These are phyloP conservation scores for Trichopus zeylanicus DNA, from an alignment of 116 monocot species.

Conservation along the genomic window DNA sequence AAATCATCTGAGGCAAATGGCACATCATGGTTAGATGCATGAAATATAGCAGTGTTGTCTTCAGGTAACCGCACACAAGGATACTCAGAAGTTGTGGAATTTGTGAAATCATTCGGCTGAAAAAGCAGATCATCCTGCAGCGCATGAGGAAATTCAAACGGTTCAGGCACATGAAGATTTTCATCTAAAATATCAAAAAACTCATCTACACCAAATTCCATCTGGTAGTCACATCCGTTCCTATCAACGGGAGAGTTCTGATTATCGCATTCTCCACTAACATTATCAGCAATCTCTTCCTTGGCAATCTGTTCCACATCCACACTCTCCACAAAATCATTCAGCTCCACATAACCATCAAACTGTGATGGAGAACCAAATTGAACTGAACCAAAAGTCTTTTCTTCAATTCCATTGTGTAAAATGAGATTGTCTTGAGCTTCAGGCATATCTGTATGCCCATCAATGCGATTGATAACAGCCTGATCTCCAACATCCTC, in stretches of 20 bases:
- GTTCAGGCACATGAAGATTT: constrained; percentile 1
- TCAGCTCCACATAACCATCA: constrained; percentile 33
- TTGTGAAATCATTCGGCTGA: constrained; percentile 18
- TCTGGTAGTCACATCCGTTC: constrained; percentile 3
- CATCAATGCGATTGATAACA: neutral
- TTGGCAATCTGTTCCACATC: neutral
- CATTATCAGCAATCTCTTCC: constrained; percentile 4
- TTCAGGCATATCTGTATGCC: neutral
- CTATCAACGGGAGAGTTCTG: constrained; percentile 1
- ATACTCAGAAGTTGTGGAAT: constrained; percentile 9
- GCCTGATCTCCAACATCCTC: constrained; percentile 3
- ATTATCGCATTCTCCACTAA: constrained; percentile 5
- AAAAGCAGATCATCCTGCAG: constrained; percentile 13
- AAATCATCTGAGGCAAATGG: constrained; percentile 2
- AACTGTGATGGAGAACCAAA: neutral
- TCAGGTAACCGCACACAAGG: constrained; percentile 12
- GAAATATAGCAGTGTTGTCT: constrained; percentile 16
- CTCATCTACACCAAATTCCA: constrained; percentile 23
- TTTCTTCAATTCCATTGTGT: neutral
- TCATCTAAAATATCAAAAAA: constrained; percentile 21
- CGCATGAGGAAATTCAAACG: constrained; percentile 5
- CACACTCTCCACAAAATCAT: constrained; percentile 22
- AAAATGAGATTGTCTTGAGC: neutral
- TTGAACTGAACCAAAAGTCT: neutral
- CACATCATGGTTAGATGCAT: constrained; percentile 20